Evolutionary conservation across 1,139 yeast genomes (phyloP), one percentile per base, ranked within the genome.

Genomic region (Arxiozyma slooffiae): DNA sequence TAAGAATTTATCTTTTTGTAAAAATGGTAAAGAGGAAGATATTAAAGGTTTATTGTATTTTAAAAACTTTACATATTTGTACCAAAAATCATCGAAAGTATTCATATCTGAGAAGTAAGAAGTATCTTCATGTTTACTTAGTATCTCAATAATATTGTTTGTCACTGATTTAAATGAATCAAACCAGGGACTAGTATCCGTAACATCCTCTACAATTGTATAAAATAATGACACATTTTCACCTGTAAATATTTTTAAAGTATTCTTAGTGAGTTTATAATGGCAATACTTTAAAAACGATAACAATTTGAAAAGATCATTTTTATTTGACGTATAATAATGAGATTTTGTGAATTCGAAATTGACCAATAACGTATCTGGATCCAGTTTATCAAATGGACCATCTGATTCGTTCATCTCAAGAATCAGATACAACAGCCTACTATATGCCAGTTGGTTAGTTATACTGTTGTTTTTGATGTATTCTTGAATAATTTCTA

Each of bases 21-120:
- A 30, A 16, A 43, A 53, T 2, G 67, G 63, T 26, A 63, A 39
- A 1, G 61, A 57, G 8, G 58, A 53, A 41, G 59, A 59, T 6
- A 54, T 48, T 8, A 62, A 37, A 3, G 55, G 44, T 30, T 48
- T 48, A 39, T 48, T 48, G 22, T 8, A 48, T 17, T 34, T 52
- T 4, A 61, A 26, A 11, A 52, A 51, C 30, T 55, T 57, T 17
- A 59, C 55, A 47, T 48, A 62, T 7, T 48, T 36, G 1, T 23
- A 4, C 63, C 63, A 61, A 51, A 61, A 62, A 11, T 40, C 18
- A 2, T 30, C 14, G 23, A 50, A 39, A 18, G 41, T 44, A 3
- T 39, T 48, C 1, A 39, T 16, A 45, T 48, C 47, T 7, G 23
- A 30, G 44, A 46, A 45, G 37, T 41, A 50, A 6, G 20, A 24